These are phyloP conservation scores for Yamadazyma conglobata DNA, from an alignment of 1,139 yeast genomes.

Conservation along the genomic window DNA sequence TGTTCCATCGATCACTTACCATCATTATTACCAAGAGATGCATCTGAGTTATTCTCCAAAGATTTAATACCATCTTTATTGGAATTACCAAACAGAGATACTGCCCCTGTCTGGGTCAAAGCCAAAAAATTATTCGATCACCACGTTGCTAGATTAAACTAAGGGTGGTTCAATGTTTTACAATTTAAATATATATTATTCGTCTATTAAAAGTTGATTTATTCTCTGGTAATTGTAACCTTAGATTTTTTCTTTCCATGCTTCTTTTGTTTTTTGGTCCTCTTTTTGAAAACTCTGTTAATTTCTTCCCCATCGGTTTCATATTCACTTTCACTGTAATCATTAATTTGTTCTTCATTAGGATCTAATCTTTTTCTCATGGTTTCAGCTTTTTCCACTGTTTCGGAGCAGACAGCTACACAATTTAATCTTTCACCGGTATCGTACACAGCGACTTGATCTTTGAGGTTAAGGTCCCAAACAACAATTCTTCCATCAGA, in stretches of 20 bases:
- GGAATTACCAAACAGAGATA: constrained; percentile 73
- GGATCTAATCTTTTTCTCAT: constrained; percentile 64
- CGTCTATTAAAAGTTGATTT: constrained; percentile 10
- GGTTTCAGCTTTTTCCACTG: constrained; percentile 66
- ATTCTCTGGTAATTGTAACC: constrained; percentile 57
- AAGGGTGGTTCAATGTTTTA: background rate
- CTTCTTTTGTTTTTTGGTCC: constrained; percentile 39
- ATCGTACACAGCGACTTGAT: constrained; percentile 86
- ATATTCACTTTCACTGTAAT: constrained; percentile 60
- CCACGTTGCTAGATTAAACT: constrained; percentile 64
- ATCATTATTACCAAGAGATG: constrained; percentile 91
- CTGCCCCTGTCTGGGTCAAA: constrained; percentile 87
- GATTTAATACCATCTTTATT: constrained; percentile 87
- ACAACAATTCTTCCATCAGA: constrained; percentile 92
- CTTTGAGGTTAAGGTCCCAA: constrained; percentile 70
- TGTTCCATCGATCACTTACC: constrained; percentile 98
- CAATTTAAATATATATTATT: too few species aligned
- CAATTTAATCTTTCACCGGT: constrained; percentile 94
- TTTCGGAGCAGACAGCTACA: constrained; percentile 73
- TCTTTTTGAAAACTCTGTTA: constrained; percentile 39
- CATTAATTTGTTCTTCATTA: constrained; percentile 24
- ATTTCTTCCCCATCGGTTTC: constrained; percentile 59
- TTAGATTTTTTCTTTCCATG: constrained; percentile 30
- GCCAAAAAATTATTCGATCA: constrained; percentile 81
- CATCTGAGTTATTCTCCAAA: constrained; percentile 83